A percentile compares a stretch with the other conserved stretches of the same genome.
These are phyloP conservation scores for Protea cynaroides DNA, from an alignment of 164 flowering plant genomes.

Conservation along the genomic window DNA sequence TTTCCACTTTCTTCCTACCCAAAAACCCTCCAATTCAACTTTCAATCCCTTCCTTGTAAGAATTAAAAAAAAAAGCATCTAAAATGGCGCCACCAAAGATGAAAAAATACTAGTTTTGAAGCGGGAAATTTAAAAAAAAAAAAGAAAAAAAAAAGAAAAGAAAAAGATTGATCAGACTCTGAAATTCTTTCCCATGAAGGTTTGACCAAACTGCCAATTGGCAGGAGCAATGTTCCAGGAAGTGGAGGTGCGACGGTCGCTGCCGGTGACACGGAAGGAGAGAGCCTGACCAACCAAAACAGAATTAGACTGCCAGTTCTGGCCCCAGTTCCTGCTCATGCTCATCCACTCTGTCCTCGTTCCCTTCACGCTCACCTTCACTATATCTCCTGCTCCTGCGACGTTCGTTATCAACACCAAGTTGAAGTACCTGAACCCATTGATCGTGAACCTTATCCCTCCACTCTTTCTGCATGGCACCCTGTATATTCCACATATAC, in stretches of 20 bases:
- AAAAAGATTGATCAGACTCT: slow-evolving; percentile 30
- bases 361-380: slow-evolving; percentile 52
- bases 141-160: too few species aligned
- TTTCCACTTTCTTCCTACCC: too few species aligned
- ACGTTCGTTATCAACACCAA: slow-evolving; percentile 65
- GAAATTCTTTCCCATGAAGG: slow-evolving; percentile 71
- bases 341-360: slow-evolving; percentile 60
- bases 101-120: background rate
- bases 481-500: slow-evolving; percentile 23
- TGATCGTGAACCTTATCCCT: slow-evolving; percentile 71
- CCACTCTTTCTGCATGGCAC: slow-evolving; percentile 70
- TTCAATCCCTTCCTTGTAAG: background rate
- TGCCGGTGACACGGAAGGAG: slow-evolving; percentile 65
- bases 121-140: slow-evolving; percentile 8
- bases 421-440: slow-evolving; percentile 73
- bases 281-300: slow-evolving; percentile 63
- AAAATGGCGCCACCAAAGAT: slow-evolving; percentile 12
- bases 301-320: slow-evolving; percentile 67
- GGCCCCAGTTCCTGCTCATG: slow-evolving; percentile 82
- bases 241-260: slow-evolving; percentile 62
- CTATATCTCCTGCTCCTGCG: slow-evolving; percentile 76
- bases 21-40: too few species aligned
- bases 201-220: slow-evolving; percentile 76
- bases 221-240: slow-evolving; percentile 66
- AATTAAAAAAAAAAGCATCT: background rate